Evolutionary conservation across 495 filamentous ascomycete genomes (phyloP), one percentile per base, ranked within the genome.

Genomic region (Podospora pseudoanserina): DNA sequence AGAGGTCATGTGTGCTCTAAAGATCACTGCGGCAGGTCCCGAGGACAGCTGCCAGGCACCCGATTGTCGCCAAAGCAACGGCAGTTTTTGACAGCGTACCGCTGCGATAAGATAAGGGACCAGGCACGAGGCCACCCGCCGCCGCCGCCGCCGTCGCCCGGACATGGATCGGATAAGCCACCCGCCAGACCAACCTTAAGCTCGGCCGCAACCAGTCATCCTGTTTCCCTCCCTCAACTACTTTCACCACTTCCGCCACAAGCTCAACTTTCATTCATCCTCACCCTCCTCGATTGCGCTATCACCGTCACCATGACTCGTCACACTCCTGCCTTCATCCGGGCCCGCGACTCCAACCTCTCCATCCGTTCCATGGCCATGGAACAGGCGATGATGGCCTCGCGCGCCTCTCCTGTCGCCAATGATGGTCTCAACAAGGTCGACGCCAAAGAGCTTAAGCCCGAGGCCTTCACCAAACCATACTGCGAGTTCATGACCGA

Each of bases 401-500:
- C 55, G 63, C 74, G 66, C 64, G 23, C 55, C 65, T 71, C 58
- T 69, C 68, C 69, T 65, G 28, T 65, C 53, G 5, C 57, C 44
- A 63, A 67, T 19, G 34, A 30, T 26, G 28, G 49, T 20, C 61
- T 67, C 44, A 74, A 72, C 53, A 66, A 28, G 49, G 74, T 77
- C 61, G 65, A 70, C 9, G 71, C 81, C n/a, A 77, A 76, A 70
- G 75, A 74, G n/a, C 63, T 78, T 32, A 78, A 74, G 32, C 84
- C 85, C 19, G 86, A 87, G 70, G 86, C 84, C 58, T 96, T 93
- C 77, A 88, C 91, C 3, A 84, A 92, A 76, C 92, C 94, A 0
- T 99, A 96, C 81, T 86, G 89, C 74, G 87, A 92, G 28, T 99
- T 97, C 75, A 88, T 97, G 82, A 91, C 89, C 68, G 80, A 89